Conservation (phyloP, 192 early-diverging fungal genomes). For the Coemansia asiatica region DNA sequence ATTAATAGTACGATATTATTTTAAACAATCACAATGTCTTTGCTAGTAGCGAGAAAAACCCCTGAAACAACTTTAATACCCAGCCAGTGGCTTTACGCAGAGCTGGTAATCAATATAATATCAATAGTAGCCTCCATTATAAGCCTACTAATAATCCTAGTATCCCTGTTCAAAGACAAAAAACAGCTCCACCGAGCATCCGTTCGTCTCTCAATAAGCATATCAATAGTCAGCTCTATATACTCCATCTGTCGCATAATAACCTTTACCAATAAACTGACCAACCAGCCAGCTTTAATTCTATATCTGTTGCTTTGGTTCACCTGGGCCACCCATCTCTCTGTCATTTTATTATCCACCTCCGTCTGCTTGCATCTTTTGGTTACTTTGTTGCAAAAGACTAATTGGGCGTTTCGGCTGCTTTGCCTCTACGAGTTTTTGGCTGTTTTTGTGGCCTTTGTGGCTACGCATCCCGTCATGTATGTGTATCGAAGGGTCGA, state of each 20-base stretch:
- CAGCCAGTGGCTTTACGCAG: neutral
- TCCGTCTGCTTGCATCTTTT: neutral
- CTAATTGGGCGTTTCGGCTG: neutral
- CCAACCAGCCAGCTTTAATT: neutral
- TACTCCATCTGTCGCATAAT: neutral
- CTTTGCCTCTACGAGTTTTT: conserved; percentile 13
- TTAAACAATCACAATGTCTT: neutral
- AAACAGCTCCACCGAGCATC: neutral
- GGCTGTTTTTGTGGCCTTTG: neutral
- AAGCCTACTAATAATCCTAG: neutral
- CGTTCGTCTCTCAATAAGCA: neutral
- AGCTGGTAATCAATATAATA: neutral
- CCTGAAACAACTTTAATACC: neutral
- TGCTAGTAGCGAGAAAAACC: neutral
- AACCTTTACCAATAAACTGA: neutral
- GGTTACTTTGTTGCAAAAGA: neutral
- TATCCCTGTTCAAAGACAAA: neutral
- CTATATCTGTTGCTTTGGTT: neutral
- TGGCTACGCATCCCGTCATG: conserved; percentile 24
- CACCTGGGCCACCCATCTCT: neutral
- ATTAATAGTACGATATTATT: neutral
- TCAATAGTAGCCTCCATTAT: neutral
- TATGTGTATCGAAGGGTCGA: conserved; percentile 12
- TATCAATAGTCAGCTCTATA: neutral
- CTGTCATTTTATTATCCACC: neutral